Evolutionary conservation across 345 rosid species (phyloP), one percentile per base, ranked within the genome.

Genomic region (Sonneratia alba): DNA sequence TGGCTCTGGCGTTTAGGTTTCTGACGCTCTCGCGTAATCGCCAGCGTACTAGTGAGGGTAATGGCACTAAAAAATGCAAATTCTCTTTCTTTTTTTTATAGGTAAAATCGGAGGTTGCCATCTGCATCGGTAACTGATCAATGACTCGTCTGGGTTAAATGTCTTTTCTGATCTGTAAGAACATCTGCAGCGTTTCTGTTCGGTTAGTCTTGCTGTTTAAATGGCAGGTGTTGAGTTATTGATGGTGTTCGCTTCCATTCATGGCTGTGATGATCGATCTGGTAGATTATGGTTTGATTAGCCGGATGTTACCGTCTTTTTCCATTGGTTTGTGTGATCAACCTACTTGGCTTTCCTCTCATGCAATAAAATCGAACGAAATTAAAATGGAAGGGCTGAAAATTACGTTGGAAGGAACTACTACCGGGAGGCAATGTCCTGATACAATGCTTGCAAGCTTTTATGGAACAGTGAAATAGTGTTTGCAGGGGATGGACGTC

Each of bases 1-100:
- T 48, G 84, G 81, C 71, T 77, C 83, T 43, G 77, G 79, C 59
- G 80, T 86, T 18, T 85, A 78, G 81, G 21, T 27, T 34, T 0
- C 72, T 15, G 66, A 34, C 7, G 12, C 27, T 22, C 34, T 7
- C 32, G 13, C 77, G n/a, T 55, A 57, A 15, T 57, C 63, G 63
- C 63, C n/a, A 22, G 34, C 63, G 1, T 8, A n/a, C 62, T 21
- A 8, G 62, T 21, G 62, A n/a, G 32, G 32, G 10, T 21, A 8
- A 56, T 2, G 66, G 24, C 37, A 13, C 37, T 12, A 24, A 57
- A 3, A 9, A 32, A 12, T 61, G 37, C 37, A 8, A 19, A 19
- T 19, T 21, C n/a, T 7, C 9, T 24, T 55, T 19, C 18, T 55
- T 19, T 21, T 55, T 27, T 34, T 62, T 62, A 13, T n/a, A 4